A percentile compares a stretch with the other conserved stretches of the same genome.
Conservation (phyloP, 2,329 filamentous ascomycete genomes). For the Aulographum hederae region DNA sequence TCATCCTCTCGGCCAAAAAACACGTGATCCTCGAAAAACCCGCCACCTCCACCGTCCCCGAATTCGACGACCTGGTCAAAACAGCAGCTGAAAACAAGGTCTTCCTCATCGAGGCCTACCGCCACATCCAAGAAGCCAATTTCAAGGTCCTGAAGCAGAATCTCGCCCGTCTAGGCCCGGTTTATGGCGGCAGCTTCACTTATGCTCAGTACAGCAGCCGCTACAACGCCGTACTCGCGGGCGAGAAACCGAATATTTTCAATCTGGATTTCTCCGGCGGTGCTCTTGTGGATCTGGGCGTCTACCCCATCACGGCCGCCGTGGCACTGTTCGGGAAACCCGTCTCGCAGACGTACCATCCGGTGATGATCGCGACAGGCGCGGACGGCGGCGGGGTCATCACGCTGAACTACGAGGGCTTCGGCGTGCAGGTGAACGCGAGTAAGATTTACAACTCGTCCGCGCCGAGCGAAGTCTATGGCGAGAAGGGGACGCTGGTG, state of each 20-base stretch:
- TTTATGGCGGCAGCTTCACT: slow-evolving; percentile 25
- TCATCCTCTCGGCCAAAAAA: slow-evolving; percentile 23
- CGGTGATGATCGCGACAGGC: slow-evolving; percentile 24
- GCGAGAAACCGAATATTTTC: slow-evolving; percentile 30
- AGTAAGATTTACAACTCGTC: slow-evolving; percentile 26
- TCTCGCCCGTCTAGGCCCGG: slow-evolving; percentile 17
- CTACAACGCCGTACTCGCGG: slow-evolving; percentile 27
- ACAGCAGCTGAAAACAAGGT: slow-evolving; percentile 21
- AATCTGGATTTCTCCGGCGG: slow-evolving; percentile 27
- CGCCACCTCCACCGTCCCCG: slow-evolving; percentile 21
- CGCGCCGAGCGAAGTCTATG: slow-evolving; percentile 26
- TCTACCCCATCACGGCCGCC: slow-evolving; percentile 28
- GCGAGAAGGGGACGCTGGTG: slow-evolving; percentile 26
- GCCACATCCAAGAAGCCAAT: slow-evolving; percentile 31
- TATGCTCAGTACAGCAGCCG: slow-evolving; percentile 26
- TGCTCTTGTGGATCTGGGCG: slow-evolving; percentile 28
- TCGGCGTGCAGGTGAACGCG: slow-evolving; percentile 24
- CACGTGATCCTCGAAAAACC: slow-evolving; percentile 33
- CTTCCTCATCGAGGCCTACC: slow-evolving; percentile 28
- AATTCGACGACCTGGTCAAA: slow-evolving; percentile 24
- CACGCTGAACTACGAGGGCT: slow-evolving; percentile 23
- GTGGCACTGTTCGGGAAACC: slow-evolving; percentile 28
- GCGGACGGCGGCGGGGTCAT: slow-evolving; percentile 28
- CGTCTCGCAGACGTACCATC: slow-evolving; percentile 20
- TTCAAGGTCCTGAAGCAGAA: slow-evolving; percentile 23